A percentile compares a stretch with the other conserved stretches of the same genome.
phyloP scores from a whole-genome alignment of 495 filamentous ascomycete genomes.

The Aspergillus bertholletiae region DNA sequence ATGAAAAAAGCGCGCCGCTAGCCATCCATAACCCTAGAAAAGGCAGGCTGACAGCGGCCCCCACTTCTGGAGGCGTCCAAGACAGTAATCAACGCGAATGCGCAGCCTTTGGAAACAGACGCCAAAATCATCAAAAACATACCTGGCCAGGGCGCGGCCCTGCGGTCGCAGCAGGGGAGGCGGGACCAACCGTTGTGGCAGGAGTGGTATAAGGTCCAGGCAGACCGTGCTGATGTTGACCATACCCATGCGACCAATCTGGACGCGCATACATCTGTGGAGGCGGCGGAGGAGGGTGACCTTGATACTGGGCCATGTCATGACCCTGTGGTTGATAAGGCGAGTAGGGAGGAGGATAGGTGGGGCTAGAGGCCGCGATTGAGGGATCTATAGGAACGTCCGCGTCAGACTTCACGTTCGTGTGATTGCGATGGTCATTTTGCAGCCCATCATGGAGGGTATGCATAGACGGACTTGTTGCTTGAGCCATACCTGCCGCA shows the following conservation, averaged over 20 bases:
- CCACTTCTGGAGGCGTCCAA: conserved; percentile 22
- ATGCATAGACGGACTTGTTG: conserved; percentile 93
- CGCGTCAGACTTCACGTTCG: conserved; percentile 86
- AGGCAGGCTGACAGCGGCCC: conserved; percentile 15
- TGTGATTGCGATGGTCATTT: conserved; percentile 59
- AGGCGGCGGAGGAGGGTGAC: conserved; percentile 51
- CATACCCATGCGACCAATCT: conserved; percentile 78
- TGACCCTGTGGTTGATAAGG: conserved; percentile 78
- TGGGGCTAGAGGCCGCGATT: conserved; percentile 87
- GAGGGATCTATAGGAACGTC: conserved; percentile 99
- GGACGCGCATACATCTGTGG: conserved; percentile 74
- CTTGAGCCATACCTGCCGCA: conserved; percentile 92
- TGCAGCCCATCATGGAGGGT: conserved; percentile 70
- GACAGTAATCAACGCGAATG: conserved; percentile 28
- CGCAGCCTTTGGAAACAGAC: conserved; percentile 29
- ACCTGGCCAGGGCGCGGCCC: conserved; percentile 69
- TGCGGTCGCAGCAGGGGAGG: conserved; percentile 56
- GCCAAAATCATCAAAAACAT: conserved; percentile 50
- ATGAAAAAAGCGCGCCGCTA: conserved; percentile 28
- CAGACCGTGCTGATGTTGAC: conserved; percentile 58
- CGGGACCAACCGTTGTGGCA: conserved; percentile 55
- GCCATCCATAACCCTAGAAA: conserved; percentile 24
- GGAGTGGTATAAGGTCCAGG: conserved; percentile 60
- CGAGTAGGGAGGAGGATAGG: conserved; percentile 80
- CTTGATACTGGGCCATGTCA: conserved; percentile 72